Conservation (phyloP, 345 rosid species). For the Citrus australasica region DNA sequence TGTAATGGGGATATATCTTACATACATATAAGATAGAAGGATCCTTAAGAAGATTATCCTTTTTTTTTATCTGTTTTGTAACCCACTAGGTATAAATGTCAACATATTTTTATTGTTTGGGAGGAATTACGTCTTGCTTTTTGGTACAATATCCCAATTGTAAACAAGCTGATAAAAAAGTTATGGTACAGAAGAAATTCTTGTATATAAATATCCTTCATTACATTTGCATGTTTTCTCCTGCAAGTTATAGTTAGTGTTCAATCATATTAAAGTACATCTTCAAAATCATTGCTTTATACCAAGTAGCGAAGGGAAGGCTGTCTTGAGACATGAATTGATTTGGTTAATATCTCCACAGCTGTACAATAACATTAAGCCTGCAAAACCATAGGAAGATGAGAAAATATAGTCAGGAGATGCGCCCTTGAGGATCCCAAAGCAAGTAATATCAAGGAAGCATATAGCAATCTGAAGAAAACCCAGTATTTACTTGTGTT, state of each 20-base stretch:
- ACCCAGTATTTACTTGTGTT: not conserved
- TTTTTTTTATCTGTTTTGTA: not conserved
- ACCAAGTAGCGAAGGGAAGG: not conserved
- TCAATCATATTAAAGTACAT: not conserved
- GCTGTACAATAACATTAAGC: conserved; percentile 28
- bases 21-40: no score
- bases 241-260: not conserved
- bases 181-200: not conserved
- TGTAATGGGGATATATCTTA: no score
- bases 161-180: not conserved
- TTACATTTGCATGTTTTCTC: not conserved
- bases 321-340: not conserved
- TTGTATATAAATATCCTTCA: not conserved
- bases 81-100: not conserved
- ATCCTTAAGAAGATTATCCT: no score
- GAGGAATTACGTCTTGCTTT: no score
- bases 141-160: conserved; percentile 11
- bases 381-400: conserved; percentile 20
- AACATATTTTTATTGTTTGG: no score
- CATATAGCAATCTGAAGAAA: not conserved
- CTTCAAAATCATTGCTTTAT: not conserved
- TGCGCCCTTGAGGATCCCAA: not conserved
- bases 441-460: not conserved
- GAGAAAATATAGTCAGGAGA: not conserved
- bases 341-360: conserved; percentile 10